A percentile compares a stretch with the other conserved stretches of the same genome.
These are phyloP conservation scores for Cardamine chenopodiifolia DNA, from an alignment of 345 rosid genomes.

Conservation along the genomic window DNA sequence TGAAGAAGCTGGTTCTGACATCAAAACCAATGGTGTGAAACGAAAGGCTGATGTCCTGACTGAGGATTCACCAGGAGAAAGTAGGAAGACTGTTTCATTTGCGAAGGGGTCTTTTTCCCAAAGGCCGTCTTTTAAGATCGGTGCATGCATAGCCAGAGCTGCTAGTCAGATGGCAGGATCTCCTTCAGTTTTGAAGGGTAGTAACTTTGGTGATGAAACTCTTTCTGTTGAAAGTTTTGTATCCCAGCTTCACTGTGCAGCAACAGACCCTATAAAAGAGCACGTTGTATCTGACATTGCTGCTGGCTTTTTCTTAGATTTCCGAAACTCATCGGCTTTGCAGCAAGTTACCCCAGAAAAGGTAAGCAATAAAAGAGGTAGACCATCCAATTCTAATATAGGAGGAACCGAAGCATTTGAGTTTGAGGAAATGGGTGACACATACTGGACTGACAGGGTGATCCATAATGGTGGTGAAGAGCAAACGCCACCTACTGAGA, in stretches of 20 bases:
- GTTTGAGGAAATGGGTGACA: conserved; percentile 90
- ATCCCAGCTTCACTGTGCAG: conserved; percentile 65
- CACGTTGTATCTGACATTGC: conserved; percentile 51
- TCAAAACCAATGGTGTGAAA: conserved; percentile 53
- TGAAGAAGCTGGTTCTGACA: conserved; percentile 50
- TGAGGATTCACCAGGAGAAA: conserved; percentile 56
- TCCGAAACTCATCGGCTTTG: conserved; percentile 61
- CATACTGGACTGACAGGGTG: conserved; percentile 92
- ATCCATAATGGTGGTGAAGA: conserved; percentile 89
- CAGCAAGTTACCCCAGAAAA: conserved; percentile 48
- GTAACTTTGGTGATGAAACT: conserved; percentile 54
- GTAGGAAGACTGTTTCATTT: conserved; percentile 63
- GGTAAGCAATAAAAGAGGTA: conserved; percentile 53
- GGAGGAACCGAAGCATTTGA: conserved; percentile 78
- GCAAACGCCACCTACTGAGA: conserved; percentile 58
- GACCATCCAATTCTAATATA: conserved; percentile 43
- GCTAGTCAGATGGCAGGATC: conserved; percentile 93
- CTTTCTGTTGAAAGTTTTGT: conserved; percentile 69
- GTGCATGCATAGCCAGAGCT: conserved; percentile 87
- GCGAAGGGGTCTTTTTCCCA: conserved; percentile 61
- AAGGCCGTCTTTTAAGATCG: conserved; percentile 86
- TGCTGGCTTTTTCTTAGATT: conserved; percentile 71
- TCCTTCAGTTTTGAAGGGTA: conserved; percentile 58
- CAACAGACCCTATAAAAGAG: conserved; percentile 61
- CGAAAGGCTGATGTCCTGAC: conserved; percentile 54